Conservation (phyloP, 441 rosid genomes). For the Biscutella laevigata region DNA sequence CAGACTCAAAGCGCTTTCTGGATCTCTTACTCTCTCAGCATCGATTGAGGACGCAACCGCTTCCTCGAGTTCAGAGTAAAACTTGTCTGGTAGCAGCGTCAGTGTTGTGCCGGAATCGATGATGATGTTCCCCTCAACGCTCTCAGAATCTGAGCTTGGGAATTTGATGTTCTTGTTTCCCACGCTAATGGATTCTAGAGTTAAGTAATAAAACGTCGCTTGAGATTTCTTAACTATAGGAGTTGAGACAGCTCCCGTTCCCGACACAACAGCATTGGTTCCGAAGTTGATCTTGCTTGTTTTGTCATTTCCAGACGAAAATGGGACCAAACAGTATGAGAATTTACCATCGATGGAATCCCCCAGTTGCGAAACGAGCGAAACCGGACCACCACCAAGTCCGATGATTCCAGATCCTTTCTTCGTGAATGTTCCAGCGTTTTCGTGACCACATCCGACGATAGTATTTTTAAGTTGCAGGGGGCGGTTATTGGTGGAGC, state of each 20-base stretch:
- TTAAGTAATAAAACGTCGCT: constrained; percentile 19
- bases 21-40: neutral
- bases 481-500: constrained; percentile 24
- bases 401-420: constrained; percentile 31
- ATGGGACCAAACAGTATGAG: constrained; percentile 41
- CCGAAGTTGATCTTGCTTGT: constrained; percentile 39
- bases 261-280: constrained; percentile 15
- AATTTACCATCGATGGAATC: constrained; percentile 28
- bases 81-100: constrained; percentile 17
- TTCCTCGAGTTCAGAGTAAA: constrained; percentile 20
- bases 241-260: constrained; percentile 29
- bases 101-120: constrained; percentile 46
- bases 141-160: neutral
- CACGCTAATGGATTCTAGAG: constrained; percentile 32
- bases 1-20: constrained; percentile 5
- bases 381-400: constrained; percentile 31
- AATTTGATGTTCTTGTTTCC: constrained; percentile 12
- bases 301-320: neutral
- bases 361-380: constrained; percentile 32
- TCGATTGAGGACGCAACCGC: constrained; percentile 17
- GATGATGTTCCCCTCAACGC: constrained; percentile 32
- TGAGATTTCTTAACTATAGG: constrained; percentile 12
- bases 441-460: constrained; percentile 39
- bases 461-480: neutral
- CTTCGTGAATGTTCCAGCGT: constrained; percentile 21